These are phyloP conservation scores for Micromonas pusilla DNA, from an alignment of 139 green algal genomes.

Conservation along the genomic window DNA sequence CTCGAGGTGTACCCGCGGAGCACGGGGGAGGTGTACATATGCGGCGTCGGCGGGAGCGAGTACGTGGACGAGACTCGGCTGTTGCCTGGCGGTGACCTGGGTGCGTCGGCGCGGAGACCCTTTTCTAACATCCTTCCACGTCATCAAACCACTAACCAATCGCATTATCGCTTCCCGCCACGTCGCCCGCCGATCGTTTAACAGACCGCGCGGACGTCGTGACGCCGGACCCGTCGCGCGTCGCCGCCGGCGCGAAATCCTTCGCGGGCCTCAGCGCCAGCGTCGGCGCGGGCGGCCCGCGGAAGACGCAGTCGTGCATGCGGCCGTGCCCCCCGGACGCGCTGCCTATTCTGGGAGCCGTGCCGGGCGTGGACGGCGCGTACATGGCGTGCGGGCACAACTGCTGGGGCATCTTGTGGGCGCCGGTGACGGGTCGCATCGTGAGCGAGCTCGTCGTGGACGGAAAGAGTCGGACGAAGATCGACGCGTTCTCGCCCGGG, in stretches of 20 bases:
- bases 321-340: conserved; percentile 39
- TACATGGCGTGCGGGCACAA: conserved; percentile 40
- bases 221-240: conserved; percentile 13
- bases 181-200: too few relatives aligned
- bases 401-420: conserved; percentile 49
- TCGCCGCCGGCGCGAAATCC: conserved; percentile 4
- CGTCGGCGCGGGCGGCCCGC: neutral
- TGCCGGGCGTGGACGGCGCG: conserved; percentile 26
- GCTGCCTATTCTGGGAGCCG: conserved; percentile 38
- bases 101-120: too few relatives aligned
- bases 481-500: conserved; percentile 35
- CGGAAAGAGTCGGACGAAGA: conserved; percentile 30
- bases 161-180: too few relatives aligned
- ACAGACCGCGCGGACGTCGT: conserved; percentile 2
- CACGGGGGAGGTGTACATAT: conserved; percentile 33
- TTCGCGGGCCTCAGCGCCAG: neutral
- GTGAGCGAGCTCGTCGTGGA: conserved; percentile 42
- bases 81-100: conserved; percentile 28
- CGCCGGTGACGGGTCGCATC: conserved; percentile 32
- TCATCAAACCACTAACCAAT: too few relatives aligned
- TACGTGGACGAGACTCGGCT: conserved; percentile 27
- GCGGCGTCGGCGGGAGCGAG: conserved; percentile 16
- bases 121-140: too few relatives aligned
- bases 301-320: conserved; percentile 28
- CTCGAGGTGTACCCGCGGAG: conserved; percentile 37